phyloP scores from a whole-genome alignment of 202 grass and related monocot species.

The Brachypodium distachyon region DNA sequence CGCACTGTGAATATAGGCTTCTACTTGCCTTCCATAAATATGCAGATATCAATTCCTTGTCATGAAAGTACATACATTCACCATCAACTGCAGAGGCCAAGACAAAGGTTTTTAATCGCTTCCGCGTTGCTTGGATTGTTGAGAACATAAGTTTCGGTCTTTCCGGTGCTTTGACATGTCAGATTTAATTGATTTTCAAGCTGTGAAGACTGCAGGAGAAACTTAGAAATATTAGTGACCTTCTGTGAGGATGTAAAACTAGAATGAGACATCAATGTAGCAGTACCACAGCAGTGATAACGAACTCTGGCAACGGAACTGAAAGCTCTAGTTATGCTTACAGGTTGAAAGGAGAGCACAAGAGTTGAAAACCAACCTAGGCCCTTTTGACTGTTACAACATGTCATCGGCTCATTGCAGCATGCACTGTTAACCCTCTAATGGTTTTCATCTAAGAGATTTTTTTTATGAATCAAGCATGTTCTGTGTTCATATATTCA shows the following conservation, averaged over 20 bases:
- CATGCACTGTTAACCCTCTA: not conserved
- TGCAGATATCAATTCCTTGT: not conserved
- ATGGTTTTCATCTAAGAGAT: not conserved
- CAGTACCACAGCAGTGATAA: not conserved
- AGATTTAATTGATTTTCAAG: constrained; percentile 59
- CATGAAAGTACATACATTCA: constrained; percentile 18
- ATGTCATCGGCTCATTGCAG: not conserved
- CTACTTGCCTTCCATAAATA: constrained; percentile 18
- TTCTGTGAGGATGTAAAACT: not conserved
- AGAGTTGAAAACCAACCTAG: constrained; percentile 1
- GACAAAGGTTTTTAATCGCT: constrained; percentile 57
- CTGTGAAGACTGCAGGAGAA: constrained; percentile 49
- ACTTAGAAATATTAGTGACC: constrained; percentile 11
- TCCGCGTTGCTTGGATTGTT: constrained; percentile 37
- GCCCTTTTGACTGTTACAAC: not conserved
- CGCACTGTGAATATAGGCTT: constrained; percentile 8
- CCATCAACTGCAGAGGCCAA: constrained; percentile 62
- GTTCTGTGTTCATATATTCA: not conserved
- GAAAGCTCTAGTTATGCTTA: not conserved
- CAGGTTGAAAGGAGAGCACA: not conserved
- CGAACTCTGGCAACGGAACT: not conserved
- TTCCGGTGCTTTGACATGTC: constrained; percentile 59
- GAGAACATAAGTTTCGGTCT: constrained; percentile 38
- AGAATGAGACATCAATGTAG: constrained; percentile 3
- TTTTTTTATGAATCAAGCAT: not conserved